Conservation (phyloP, 2,329 filamentous ascomycete species). For the Drechslerella dactyloides region DNA sequence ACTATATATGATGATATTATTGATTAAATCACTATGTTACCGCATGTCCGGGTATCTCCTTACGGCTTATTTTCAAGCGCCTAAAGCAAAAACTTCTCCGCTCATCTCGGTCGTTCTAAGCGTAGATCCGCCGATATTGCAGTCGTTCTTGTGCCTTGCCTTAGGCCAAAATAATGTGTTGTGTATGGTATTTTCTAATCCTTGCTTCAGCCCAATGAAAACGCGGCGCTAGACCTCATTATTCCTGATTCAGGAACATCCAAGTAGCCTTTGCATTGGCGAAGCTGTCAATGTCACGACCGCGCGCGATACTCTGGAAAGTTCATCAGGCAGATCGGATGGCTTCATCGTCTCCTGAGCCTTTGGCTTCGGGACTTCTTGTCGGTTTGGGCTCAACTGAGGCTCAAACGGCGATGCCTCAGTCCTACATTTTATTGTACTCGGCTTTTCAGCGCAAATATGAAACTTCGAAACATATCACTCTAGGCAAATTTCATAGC, state of each 20-base stretch:
- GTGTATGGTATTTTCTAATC: conserved; percentile 30
- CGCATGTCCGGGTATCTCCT: no score
- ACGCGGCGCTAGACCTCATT: background rate
- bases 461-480: conserved; percentile 46
- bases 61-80: no score
- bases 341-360: background rate
- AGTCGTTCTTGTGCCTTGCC: no score
- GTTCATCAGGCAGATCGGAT: background rate
- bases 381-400: conserved; percentile 16
- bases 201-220: background rate
- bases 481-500: conserved; percentile 41
- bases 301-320: conserved; percentile 18
- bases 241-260: conserved; percentile 30
- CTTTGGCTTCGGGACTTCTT: background rate
- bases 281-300: conserved; percentile 25
- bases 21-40: no score
- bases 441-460: conserved; percentile 29
- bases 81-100: no score
- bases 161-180: no score
- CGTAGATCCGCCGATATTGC: no score
- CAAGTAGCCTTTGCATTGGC: no score
- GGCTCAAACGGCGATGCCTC: conserved; percentile 6
- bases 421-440: conserved; percentile 12
- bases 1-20: no score
- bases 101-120: no score